A percentile compares a stretch with the other conserved stretches of the same genome.
Evolutionary conservation across 1,139 yeast genomes (phyloP).

Genomic region (Geotrichum carabidarum): DNA sequence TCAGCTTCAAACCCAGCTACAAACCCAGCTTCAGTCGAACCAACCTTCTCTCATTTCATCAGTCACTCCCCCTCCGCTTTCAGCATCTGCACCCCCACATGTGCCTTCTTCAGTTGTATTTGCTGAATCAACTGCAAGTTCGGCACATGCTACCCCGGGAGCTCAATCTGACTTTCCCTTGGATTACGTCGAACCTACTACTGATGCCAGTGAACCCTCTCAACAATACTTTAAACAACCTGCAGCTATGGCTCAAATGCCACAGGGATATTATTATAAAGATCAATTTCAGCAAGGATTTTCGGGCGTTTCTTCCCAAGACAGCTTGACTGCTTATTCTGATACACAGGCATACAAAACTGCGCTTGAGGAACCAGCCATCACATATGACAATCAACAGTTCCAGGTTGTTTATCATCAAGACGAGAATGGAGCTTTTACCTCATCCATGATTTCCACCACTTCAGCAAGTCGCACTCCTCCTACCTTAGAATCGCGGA

Average conservation of each 20-base stretch:
- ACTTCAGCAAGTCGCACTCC: not conserved
- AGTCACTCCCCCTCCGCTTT: not conserved
- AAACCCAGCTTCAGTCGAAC: not conserved
- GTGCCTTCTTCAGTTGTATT: not conserved
- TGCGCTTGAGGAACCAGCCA: not conserved
- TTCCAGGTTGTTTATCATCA: constrained; percentile 17
- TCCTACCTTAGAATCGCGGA: not conserved
- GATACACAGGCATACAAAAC: not conserved
- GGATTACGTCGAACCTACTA: constrained; percentile 13
- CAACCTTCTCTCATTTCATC: not conserved
- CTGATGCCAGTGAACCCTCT: not conserved
- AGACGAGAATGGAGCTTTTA: constrained; percentile 6
- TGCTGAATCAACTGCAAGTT: not conserved
- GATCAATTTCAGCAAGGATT: not conserved
- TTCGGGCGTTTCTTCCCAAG: not conserved
- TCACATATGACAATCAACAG: constrained; percentile 14
- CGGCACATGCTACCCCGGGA: not conserved
- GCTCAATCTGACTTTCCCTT: constrained; percentile 17
- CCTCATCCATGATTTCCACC: constrained; percentile 10
- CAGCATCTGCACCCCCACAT: not conserved
- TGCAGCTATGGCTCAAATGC: not conserved
- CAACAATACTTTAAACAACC: not conserved
- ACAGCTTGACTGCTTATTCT: not conserved
- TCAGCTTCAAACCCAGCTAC: not conserved
- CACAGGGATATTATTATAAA: constrained; percentile 7